Base-by-base conservation (phyloP, 371 early-diverging fungal species). In the Rhizopus microsporus region DNA sequence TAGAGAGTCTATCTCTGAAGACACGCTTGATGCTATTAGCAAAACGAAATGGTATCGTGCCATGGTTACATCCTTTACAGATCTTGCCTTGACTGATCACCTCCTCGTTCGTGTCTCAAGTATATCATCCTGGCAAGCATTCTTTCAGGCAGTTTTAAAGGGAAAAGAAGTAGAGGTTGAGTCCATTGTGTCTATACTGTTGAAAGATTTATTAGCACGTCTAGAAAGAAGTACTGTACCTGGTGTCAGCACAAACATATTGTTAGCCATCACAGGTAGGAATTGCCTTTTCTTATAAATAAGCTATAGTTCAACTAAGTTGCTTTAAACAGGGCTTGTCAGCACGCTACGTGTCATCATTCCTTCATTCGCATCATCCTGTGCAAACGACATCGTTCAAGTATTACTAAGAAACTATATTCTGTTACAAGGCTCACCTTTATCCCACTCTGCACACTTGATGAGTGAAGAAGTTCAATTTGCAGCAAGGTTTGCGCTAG, bases 391-490 rank as follows among this genome's bases (percentile, higher is more conserved):
- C 13, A 10, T 75, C 4, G 63, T 72, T 29, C 60, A 68, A 16
- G 46, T 63, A 0, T 39, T 77, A n/a, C 62, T 56, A 53, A 59
- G 55, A 4, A 65, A 66, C 39, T 73, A 73, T 51, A 54, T 72
- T n/a, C 31, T 38, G 0, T n/a, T 58, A 0, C 40, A 48, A 4
- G 54, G 62, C 10, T 56, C 63, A 13, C 46, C 63, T 6, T 32
- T 65, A 12, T 65, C 70, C 0, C 59, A 69, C 32, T 70, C 74
- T 10, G 59, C 72, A 1, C 62, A 66, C 23, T 37, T 73, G 42
- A 73, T 68, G 52, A 82, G 82, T 50, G 85, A 85, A 38, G 85
- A 85, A 54, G 81, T 85, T 8, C 85, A 83, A 38, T 85, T 81
- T 65, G 83, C 81, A 2, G 81, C 78, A 3, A 56, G 73, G 4